These are phyloP conservation scores for Melanomma pulvis-pyrius DNA, from an alignment of 495 filamentous ascomycete species.

Conservation along the genomic window DNA sequence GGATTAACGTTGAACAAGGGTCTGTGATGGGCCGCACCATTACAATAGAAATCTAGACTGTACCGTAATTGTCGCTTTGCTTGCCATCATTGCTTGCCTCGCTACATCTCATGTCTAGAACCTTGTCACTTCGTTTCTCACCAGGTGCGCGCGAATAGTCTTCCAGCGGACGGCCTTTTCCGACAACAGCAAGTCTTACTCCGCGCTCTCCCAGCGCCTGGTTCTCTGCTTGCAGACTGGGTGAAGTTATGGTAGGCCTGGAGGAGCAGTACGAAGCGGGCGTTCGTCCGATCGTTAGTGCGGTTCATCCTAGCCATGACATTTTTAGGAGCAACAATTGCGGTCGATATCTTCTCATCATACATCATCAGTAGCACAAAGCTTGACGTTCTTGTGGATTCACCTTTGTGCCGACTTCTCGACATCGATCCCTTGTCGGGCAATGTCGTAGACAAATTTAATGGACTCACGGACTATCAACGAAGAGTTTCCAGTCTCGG, in stretches of 20 bases:
- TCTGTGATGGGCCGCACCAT: conserved; percentile 3
- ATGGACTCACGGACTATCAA: background rate
- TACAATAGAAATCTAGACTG: background rate
- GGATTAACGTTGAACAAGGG: conserved; percentile 1
- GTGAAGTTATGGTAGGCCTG: conserved; percentile 2
- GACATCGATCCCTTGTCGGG: background rate
- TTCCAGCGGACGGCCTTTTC: conserved; percentile 4
- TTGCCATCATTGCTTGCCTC: background rate
- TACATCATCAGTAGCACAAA: background rate
- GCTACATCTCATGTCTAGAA: conserved; percentile 4
- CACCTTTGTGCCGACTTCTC: background rate
- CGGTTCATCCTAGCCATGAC: background rate
- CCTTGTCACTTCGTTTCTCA: conserved; percentile 10
- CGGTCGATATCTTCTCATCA: conserved; percentile 15
- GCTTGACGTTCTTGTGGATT: conserved; percentile 9
- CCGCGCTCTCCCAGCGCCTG: conserved; percentile 5
- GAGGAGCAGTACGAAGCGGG: background rate
- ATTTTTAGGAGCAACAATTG: background rate
- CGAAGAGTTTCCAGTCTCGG: background rate
- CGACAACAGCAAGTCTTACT: conserved; percentile 21
- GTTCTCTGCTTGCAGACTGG: conserved; percentile 7
- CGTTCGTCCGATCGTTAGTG: background rate
- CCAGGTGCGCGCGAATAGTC: background rate
- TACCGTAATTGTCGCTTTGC: background rate
- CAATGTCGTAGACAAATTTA: background rate